Evolutionary conservation across 768 basidiomycete genomes (phyloP), one percentile per base, ranked within the genome.

Genomic region (Suillus occidentalis): DNA sequence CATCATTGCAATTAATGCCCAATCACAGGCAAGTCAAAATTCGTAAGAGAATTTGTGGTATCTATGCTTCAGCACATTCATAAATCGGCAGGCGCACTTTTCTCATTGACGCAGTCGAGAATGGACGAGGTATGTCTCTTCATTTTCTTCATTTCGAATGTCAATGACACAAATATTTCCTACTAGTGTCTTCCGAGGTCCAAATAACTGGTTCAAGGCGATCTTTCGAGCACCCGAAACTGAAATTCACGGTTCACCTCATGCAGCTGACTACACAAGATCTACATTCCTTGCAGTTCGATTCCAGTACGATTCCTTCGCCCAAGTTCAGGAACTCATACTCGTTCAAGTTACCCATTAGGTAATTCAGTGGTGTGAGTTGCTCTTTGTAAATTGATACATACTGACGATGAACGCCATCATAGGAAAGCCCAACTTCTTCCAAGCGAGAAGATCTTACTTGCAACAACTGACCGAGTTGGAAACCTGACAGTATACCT

Each of bases 401-500:
- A 36, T 36, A 36, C 34, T 56, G 16, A 56, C n/a, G 34, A 13
- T 22, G 34, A 2, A 34, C 55, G 4, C 45, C 7, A 1, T 6
- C n/a, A 6, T 25, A 81, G 80, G 3, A 68, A 78, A 39, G 60
- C 70, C 0, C 84, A 85, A 64, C 69, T 85, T 2, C 75, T 85
- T n/a, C 75, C 76, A 16, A 72, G 75, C n/a, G 76, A 76, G 16
- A 80, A 71, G 43, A 72, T 83, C 6, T 71, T 87, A 10, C 68
- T 86, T 8, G 72, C 86, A 3, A 63, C 82, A 8, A 74, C 79
- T 6, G 78, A 82, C 66, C 65, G 70, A 7, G 25, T 58, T 0
- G 78, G 77, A 8, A 72, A 76, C 36, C 43, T 83, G n/a, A 68
- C 62, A 22, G 70, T 86, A 2, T 85, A 76, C 61, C 65, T 82